phyloP scores from a whole-genome alignment of 768 basidiomycete genomes.

The Pholiota molesta region DNA sequence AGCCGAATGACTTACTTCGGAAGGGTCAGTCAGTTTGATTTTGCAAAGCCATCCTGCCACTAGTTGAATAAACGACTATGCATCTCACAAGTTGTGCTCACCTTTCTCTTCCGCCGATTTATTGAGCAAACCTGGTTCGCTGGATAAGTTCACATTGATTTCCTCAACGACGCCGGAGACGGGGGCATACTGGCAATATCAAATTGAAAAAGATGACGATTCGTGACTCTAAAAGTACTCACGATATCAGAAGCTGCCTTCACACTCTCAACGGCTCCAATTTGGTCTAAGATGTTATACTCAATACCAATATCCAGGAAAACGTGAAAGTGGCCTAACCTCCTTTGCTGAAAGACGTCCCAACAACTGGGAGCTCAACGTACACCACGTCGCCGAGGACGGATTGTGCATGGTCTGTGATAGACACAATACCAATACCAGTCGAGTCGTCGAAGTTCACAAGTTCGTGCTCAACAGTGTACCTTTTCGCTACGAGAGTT shows the following conservation, averaged over 20 bases:
- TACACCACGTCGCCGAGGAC: conserved; percentile 96
- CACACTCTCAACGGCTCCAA: conserved; percentile 94
- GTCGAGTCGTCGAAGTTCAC: conserved; percentile 78
- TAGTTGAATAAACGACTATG: background rate
- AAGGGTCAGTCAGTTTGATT: conserved; percentile 76
- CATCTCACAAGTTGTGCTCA: background rate
- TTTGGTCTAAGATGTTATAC: conserved; percentile 53
- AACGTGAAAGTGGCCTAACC: conserved; percentile 53
- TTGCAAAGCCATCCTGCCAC: conserved; percentile 94
- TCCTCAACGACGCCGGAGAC: conserved; percentile 82
- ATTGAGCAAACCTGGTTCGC: conserved; percentile 82
- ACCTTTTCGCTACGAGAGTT: conserved; percentile 65
- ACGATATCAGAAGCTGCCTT: conserved; percentile 97
- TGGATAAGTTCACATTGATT: conserved; percentile 73
- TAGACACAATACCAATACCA: conserved; percentile 76
- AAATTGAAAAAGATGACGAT: background rate
- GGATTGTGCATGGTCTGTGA: conserved; percentile 92
- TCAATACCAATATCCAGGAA: background rate
- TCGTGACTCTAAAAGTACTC: conserved; percentile 15
- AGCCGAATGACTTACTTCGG: conserved; percentile 59
- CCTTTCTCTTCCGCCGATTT: conserved; percentile 85
- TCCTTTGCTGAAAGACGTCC: conserved; percentile 65
- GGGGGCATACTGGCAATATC: conserved; percentile 75
- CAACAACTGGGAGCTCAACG: conserved; percentile 82
- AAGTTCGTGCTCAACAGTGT: conserved; percentile 88